Evolutionary conservation across 2,329 filamentous ascomycete genomes (phyloP), one percentile per base, ranked within the genome.

Genomic region (Alternaria arbusti): DNA sequence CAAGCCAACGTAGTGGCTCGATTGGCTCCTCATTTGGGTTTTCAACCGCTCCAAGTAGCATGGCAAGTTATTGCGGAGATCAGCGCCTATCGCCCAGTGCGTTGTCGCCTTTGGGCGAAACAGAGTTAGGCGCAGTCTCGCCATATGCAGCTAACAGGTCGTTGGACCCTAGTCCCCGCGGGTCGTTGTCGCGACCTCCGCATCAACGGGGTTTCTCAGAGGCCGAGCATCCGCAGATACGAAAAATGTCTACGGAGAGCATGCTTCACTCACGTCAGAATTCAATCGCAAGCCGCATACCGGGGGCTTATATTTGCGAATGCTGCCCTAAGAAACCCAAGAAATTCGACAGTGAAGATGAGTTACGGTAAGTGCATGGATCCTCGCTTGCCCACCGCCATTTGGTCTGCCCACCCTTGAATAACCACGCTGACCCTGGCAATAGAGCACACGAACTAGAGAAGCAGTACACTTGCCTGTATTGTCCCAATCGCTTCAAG

Each of bases 251-350:
- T 8, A 77, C 73, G 6, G 82, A 84, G 52, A 81, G 79, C 61
- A 70, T 76, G 22, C 62, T 78, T n/a, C 82, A 82, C 46, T 82
- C 82, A 3, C 84, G 86, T 55, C 83, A 84, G 52, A 82, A 81
- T 62, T 85, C 83, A 56, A 75, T 83, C 44, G 82, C 83, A 20
- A 71, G 69, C 13, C 87, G 88, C 59, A 80, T 88, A 49, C 84
- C 86, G 52, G 87, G 87, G 20, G 78, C 87, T 30, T 90, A 85
- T 73, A 89, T 97, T 82, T 98, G 94, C 81, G 93, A 97, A 74
- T 98, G 95, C 79, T 98, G 94, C 81, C 94, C 94, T 0, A 97
- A 97, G 81, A 97, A 97, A 81, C 94, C 94, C 2, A 97, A 96
- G 81, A 97, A 96, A 76, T 97, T 97, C 74, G 93, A 96, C 70